These are phyloP conservation scores for Colletotrichum karsti DNA, from an alignment of 2,329 filamentous ascomycete species.

Conservation along the genomic window DNA sequence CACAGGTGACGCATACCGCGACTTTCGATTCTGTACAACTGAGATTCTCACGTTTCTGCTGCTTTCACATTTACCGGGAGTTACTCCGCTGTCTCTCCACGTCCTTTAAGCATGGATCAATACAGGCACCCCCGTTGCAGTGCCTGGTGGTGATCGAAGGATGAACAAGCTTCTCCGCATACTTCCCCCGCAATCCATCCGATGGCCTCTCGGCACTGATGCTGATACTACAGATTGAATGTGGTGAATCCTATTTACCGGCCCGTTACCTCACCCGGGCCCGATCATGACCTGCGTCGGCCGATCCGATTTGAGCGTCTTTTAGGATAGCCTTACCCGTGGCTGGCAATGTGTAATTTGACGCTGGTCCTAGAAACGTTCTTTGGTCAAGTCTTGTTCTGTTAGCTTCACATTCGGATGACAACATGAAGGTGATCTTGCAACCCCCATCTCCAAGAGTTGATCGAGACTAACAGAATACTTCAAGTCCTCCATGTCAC, in stretches of 20 bases:
- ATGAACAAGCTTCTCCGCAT: conserved; percentile 8
- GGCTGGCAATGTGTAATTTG: not conserved
- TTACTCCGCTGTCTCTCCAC: not conserved
- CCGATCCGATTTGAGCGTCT: not conserved
- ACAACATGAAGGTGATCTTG: not conserved
- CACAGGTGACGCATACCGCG: too few species aligned
- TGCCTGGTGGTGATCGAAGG: not conserved
- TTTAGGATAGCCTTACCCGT: not conserved
- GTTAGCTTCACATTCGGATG: not conserved
- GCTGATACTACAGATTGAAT: not conserved
- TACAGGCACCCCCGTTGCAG: not conserved
- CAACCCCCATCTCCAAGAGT: not conserved
- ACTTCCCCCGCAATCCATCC: not conserved
- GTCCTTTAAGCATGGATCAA: not conserved
- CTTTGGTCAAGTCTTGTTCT: not conserved
- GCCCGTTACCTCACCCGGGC: conserved; percentile 2
- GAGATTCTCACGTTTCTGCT: too few species aligned
- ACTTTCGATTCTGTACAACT: too few species aligned
- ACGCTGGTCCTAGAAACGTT: too few species aligned
- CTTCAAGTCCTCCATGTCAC: accelerated
- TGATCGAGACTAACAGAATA: not conserved
- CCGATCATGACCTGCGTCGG: not conserved
- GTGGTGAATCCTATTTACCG: not conserved
- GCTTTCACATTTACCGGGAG: not conserved
- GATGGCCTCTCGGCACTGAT: not conserved